Evolutionary conservation across 116 monocot species (phyloP).

Genomic region (Zostera marina): DNA sequence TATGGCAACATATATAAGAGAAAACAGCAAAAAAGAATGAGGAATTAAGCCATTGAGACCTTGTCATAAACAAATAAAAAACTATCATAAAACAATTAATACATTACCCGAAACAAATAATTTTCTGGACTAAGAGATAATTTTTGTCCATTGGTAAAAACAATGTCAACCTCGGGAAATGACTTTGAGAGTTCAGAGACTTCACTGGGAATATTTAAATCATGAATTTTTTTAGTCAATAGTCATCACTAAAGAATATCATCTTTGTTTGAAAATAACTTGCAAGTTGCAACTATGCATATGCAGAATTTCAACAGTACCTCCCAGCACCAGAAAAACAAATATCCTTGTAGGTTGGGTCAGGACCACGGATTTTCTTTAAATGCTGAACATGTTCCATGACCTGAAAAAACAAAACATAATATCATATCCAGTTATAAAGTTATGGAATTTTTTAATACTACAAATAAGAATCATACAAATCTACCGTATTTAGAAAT

Average conservation of each 20-base stretch:
- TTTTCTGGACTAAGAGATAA: slow-evolving; percentile 83
- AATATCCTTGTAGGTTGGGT: slow-evolving; percentile 85
- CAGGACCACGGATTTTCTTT: slow-evolving; percentile 82
- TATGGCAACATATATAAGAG: not conserved
- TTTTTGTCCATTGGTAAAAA: slow-evolving; percentile 76
- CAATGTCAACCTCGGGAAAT: slow-evolving; percentile 85
- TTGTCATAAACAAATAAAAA: slow-evolving; percentile 90
- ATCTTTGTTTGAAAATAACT: too few species aligned
- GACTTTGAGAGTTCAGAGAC: slow-evolving; percentile 46
- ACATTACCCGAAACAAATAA: slow-evolving; percentile 82
- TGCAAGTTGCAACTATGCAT: too few species aligned
- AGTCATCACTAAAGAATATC: too few species aligned
- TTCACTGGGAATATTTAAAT: slow-evolving; percentile 27
- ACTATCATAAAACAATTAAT: not conserved
- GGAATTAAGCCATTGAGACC: not conserved
- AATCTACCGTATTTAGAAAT: too few species aligned
- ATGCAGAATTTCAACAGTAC: slow-evolving; percentile 14
- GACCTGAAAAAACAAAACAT: slow-evolving; percentile 1
- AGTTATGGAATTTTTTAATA: not conserved
- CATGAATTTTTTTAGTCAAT: not conserved
- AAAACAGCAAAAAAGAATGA: not conserved
- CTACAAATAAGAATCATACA: too few species aligned
- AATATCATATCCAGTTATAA: not conserved
- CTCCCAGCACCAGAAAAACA: slow-evolving; percentile 91
- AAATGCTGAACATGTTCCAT: slow-evolving; percentile 24